Evolutionary conservation across 225 moss, liverwort and hornwort genomes (phyloP), one percentile per base, ranked within the genome.

Genomic region (Climacium dendroides): DNA sequence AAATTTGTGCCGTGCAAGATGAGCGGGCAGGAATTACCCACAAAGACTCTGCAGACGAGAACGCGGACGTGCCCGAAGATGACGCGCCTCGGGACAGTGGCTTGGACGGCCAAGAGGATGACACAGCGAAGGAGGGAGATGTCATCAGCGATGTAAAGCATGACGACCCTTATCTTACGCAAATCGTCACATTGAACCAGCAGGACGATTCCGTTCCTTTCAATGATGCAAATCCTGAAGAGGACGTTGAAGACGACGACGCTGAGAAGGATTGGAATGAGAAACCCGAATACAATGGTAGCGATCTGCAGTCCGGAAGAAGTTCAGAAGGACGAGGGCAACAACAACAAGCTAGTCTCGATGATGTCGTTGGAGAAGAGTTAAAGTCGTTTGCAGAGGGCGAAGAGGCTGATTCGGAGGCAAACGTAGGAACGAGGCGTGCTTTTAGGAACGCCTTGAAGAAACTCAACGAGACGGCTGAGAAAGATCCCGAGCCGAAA

Each of bases 391-490:
- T 83, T n/a, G 82, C 85, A 86, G 94, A 93, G 70, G 86, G 82
- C 52, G 87, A 95, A 48, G 93, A 89, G n/a, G 78, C 79, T 19
- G 92, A 91, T 23, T 90, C 90, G 60, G 95, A 96, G 84, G 82
- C 90, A 39, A 88, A 87, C 19, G 94, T 83, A 88, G 92, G 90
- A 43, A 91, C 92, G 23, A 94, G 96, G 89, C 92, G 91, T 85
- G 98, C 96, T 29, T 98, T 98, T 85, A 94, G 94, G 78, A 90
- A 94, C 71, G 96, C 98, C 30, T 29, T 96, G 87, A 92, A 89
- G 85, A 96, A 86, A 83, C 87, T 95, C 22, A 96, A 91, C 72
- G 94, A 95, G 85, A 94, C 96, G 41, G 63, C 76, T 47, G 95
- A 96, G 84, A 95, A 93, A 72, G 87, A 82, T 19, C 90, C 87